Percentiles rank a stretch among this genome's conserved stretches.
Evolutionary conservation across 2,329 filamentous ascomycete genomes (phyloP).

Genomic region (Colletotrichum tofieldiae): DNA sequence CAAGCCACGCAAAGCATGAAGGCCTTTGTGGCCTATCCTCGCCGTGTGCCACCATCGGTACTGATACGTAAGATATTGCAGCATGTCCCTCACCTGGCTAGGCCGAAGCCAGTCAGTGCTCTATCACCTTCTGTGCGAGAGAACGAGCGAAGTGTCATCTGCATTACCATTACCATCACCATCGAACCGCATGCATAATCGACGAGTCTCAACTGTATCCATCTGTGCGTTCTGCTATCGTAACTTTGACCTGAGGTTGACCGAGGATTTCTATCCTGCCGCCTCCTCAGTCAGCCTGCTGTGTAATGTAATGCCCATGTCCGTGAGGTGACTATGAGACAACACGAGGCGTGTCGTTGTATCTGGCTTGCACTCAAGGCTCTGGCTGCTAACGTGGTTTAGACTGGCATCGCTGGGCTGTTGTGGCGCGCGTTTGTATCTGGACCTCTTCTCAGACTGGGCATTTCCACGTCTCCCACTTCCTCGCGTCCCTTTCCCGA

Average conservation of each 20-base stretch:
- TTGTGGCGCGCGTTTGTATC: constrained; percentile 27
- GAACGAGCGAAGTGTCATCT: constrained; percentile 23
- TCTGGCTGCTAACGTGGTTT: background rate
- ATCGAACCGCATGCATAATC: constrained; percentile 12
- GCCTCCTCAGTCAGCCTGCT: constrained; percentile 6
- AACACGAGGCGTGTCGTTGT: constrained; percentile 8
- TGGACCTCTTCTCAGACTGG: constrained; percentile 10
- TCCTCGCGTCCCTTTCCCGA: constrained; percentile 29
- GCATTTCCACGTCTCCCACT: background rate
- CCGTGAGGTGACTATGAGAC: constrained; percentile 25
- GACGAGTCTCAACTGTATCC: constrained; percentile 9
- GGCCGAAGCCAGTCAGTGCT: constrained; percentile 10
- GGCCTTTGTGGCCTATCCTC: background rate
- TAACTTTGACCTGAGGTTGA: background rate
- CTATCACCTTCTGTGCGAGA: constrained; percentile 25
- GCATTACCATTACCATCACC: constrained; percentile 18
- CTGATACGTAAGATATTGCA: constrained; percentile 1
- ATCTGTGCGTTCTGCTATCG: constrained; percentile 13
- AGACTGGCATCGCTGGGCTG: background rate
- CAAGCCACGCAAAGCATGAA: constrained; percentile 26
- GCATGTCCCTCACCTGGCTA: constrained; percentile 20
- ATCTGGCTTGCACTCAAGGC: background rate
- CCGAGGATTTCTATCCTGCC: background rate
- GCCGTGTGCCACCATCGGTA: background rate
- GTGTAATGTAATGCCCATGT: constrained; percentile 10